Evolutionary conservation across 495 filamentous ascomycete genomes (phyloP).

Genomic region (Mycothermus thermophilus): DNA sequence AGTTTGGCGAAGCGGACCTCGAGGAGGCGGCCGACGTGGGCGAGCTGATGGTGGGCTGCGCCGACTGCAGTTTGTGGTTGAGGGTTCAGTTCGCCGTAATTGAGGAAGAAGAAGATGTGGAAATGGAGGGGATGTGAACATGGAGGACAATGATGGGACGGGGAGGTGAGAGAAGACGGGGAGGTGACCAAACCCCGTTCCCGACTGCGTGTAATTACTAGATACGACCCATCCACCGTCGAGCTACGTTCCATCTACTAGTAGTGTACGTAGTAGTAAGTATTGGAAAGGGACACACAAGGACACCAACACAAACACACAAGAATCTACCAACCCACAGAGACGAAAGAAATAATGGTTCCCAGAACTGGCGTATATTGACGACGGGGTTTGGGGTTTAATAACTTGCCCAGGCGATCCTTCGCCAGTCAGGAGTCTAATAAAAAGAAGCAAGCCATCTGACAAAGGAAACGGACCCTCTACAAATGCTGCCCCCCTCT

Average conservation of each 20-base stretch:
- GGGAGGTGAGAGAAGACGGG: neutral
- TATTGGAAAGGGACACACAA: too few relatives aligned
- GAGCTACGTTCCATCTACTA: too few relatives aligned
- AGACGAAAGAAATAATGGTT: neutral
- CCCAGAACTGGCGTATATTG: neutral
- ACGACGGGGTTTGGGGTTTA: conserved; percentile 22
- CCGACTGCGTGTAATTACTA: neutral
- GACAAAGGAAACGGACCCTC: conserved; percentile 26
- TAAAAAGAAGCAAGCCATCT: conserved; percentile 31
- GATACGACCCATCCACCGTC: too few relatives aligned
- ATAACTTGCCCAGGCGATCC: conserved; percentile 28
- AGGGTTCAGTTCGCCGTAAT: conserved; percentile 57
- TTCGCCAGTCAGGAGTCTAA: conserved; percentile 33
- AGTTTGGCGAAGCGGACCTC: conserved; percentile 55
- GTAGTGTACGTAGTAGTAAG: too few relatives aligned
- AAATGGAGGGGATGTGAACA: neutral
- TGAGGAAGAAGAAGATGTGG: conserved; percentile 28
- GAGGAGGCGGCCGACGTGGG: conserved; percentile 49
- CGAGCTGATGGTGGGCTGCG: conserved; percentile 63
- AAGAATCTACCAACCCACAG: too few relatives aligned
- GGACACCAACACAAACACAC: too few relatives aligned
- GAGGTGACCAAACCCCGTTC: neutral
- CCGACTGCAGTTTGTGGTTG: conserved; percentile 71
- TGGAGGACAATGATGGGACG: neutral
- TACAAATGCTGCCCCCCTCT: too few relatives aligned